Conservation (phyloP, 345 rosid genomes). For the Physaria fendleri region DNA sequence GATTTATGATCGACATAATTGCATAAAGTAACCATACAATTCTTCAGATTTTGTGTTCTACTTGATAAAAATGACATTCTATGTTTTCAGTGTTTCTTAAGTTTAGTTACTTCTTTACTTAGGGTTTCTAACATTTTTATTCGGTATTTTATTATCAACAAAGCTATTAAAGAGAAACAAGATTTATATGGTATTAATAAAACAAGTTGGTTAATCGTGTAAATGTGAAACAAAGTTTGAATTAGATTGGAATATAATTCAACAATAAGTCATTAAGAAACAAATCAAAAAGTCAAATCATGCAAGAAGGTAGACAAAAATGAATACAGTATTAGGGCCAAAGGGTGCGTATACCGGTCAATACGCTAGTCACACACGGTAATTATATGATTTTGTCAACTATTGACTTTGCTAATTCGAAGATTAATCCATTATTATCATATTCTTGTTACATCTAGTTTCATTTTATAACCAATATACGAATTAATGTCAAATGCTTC, state of each 20-base stretch:
- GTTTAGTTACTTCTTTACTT: background rate
- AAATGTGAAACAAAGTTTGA: background rate
- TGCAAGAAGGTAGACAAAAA: slow-evolving; percentile 8
- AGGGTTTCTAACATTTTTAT: background rate
- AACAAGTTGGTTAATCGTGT: background rate
- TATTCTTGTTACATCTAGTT: slow-evolving; percentile 1
- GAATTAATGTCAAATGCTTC: slow-evolving; percentile 27
- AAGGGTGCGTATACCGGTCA: slow-evolving; percentile 27
- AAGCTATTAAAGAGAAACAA: background rate
- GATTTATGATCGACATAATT: background rate
- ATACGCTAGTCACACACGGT: slow-evolving; percentile 28
- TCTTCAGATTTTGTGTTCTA: background rate
- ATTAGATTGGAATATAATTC: background rate
- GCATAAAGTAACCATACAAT: background rate
- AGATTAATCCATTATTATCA: background rate
- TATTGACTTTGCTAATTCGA: slow-evolving; percentile 15
- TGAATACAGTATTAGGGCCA: background rate
- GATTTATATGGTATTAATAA: background rate
- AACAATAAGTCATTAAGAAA: background rate
- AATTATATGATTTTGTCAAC: slow-evolving; percentile 25
- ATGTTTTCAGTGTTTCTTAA: background rate
- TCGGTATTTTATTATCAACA: background rate
- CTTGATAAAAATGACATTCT: background rate
- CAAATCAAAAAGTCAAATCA: slow-evolving; percentile 17
- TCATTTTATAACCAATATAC: background rate